A percentile compares a stretch with the other conserved stretches of the same genome.
Conservation (phyloP, 306 rosid species). For the Cicer yamashitae region DNA sequence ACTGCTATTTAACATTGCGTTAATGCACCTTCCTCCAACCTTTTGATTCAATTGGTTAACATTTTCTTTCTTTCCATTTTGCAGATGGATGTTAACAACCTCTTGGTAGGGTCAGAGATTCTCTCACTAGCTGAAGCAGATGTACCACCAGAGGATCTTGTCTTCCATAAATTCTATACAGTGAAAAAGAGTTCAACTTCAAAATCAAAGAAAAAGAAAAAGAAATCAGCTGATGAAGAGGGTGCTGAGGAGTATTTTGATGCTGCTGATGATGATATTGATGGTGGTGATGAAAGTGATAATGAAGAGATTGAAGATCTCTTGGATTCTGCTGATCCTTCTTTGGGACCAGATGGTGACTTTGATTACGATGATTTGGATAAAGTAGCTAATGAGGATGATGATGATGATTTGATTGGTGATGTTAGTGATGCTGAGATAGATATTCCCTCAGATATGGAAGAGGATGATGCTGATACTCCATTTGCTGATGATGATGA, state of each 20-base stretch:
- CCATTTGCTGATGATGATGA: conserved; percentile 34
- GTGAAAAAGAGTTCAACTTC: conserved; percentile 69
- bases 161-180: conserved; percentile 89
- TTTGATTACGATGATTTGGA: conserved; percentile 89
- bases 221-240: conserved; percentile 67
- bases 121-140: conserved; percentile 83
- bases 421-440: conserved; percentile 68
- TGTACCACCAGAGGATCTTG: conserved; percentile 93
- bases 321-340: conserved; percentile 67
- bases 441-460: conserved; percentile 62
- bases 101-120: conserved; percentile 76
- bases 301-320: conserved; percentile 84
- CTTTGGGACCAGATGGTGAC: conserved; percentile 63
- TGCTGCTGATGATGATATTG: conserved; percentile 59
- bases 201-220: conserved; percentile 84
- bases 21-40: conserved; percentile 5
- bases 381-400: conserved; percentile 68
- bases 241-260: conserved; percentile 68
- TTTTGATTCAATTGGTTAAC: conserved; percentile 40
- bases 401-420: conserved; percentile 85
- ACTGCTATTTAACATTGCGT: neutral
- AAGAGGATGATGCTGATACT: conserved; percentile 55
- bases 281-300: conserved; percentile 80
- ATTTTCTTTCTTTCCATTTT: conserved; percentile 25
- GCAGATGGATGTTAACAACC: conserved; percentile 78